Conservation (phyloP, 371 early-diverging fungal species). For the Coemansia sp. region DNA sequence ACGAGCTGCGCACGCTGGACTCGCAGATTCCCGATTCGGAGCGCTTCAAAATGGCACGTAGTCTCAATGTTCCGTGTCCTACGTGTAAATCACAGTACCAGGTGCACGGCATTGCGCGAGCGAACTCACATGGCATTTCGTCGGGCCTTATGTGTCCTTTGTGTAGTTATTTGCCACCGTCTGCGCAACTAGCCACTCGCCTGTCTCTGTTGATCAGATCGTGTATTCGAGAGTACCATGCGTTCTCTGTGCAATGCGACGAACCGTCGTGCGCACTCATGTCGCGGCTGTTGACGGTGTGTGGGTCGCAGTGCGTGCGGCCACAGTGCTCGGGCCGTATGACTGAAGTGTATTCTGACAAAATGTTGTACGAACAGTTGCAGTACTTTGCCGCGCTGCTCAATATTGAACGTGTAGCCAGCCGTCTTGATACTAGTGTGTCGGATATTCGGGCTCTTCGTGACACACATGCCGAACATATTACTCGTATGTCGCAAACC, state of each 20-base stretch:
- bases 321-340: constrained; percentile 70
- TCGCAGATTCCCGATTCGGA: constrained; percentile 82
- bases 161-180: constrained; percentile 57
- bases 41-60: constrained; percentile 72
- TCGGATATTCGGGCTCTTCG: constrained; percentile 31
- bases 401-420: constrained; percentile 49
- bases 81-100: constrained; percentile 57
- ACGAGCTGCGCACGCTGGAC: constrained; percentile 69
- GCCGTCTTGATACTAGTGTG: constrained; percentile 35
- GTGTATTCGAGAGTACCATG: constrained; percentile 68
- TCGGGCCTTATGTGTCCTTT: constrained; percentile 61
- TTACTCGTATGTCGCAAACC: constrained; percentile 44
- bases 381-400: constrained; percentile 63
- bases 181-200: constrained; percentile 61
- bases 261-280: constrained; percentile 34
- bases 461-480: constrained; percentile 33
- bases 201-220: constrained; percentile 63
- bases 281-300: constrained; percentile 60
- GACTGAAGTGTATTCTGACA: constrained; percentile 64
- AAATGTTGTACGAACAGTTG: constrained; percentile 64
- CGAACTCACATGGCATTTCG: constrained; percentile 14
- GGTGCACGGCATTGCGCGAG: constrained; percentile 61
- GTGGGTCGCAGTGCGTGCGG: constrained; percentile 67
- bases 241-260: constrained; percentile 28
- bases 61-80: constrained; percentile 63